phyloP scores from a whole-genome alignment of 2,329 filamentous ascomycete genomes.

The Conoideocrella luteorostrata region DNA sequence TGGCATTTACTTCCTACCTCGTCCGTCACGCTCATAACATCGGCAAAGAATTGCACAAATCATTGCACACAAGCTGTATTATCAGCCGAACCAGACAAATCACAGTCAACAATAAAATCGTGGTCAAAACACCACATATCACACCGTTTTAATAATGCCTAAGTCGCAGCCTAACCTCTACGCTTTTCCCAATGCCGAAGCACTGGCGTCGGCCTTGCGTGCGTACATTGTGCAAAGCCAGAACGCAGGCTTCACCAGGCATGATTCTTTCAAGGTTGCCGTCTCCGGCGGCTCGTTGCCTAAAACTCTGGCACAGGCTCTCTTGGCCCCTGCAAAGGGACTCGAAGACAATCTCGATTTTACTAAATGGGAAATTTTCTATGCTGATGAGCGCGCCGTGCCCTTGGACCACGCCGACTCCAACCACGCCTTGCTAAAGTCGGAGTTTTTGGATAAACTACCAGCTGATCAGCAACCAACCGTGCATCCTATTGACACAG shows the following conservation, averaged over 20 bases:
- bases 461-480: constrained; percentile 59
- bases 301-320: constrained; percentile 75
- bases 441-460: constrained; percentile 83
- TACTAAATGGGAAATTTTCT: constrained; percentile 94
- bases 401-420: constrained; percentile 88
- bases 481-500: constrained; percentile 70
- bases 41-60: no score
- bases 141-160: no score
- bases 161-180: constrained; percentile 65
- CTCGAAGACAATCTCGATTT: constrained; percentile 64
- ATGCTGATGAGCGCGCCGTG: constrained; percentile 93
- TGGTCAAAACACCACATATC: not conserved
- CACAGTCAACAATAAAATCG: no score
- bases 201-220: constrained; percentile 71
- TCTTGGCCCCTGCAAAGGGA: constrained; percentile 52
- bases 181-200: constrained; percentile 64
- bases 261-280: constrained; percentile 81
- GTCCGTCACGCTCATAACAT: no score
- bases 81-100: no score
- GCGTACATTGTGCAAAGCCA: constrained; percentile 78
- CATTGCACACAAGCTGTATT: no score
- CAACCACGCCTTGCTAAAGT: constrained; percentile 85
- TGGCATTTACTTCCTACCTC: no score
- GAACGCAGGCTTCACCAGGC: constrained; percentile 70
- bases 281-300: constrained; percentile 93